Conservation (phyloP, 2,329 filamentous ascomycete genomes). For the Mollisiaceae sp. region DNA sequence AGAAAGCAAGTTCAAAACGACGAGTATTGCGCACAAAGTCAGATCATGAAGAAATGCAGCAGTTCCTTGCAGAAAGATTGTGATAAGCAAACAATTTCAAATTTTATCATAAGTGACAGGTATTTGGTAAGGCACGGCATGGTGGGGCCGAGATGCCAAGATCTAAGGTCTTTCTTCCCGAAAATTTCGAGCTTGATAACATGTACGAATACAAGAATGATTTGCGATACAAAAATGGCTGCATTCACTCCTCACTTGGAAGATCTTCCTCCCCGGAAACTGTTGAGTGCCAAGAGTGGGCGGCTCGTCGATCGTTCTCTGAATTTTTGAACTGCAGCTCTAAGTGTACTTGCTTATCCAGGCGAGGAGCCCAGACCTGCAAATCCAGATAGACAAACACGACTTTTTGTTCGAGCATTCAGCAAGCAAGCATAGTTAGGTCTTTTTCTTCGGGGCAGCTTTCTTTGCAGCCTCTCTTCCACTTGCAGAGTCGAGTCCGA, state of each 20-base stretch:
- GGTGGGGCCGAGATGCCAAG: too few species aligned
- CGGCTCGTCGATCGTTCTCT: background rate
- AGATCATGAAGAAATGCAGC: background rate
- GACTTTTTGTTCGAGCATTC: background rate
- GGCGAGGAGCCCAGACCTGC: background rate
- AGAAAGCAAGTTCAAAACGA: background rate
- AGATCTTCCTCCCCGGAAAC: background rate
- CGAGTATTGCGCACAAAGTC: background rate
- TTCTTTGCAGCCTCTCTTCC: conserved; percentile 27
- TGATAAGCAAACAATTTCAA: background rate
- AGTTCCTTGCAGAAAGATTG: background rate
- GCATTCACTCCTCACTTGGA: too few species aligned
- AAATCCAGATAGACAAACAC: background rate
- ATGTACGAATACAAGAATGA: too few species aligned
- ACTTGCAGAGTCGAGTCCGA: conserved; percentile 52
- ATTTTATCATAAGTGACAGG: background rate
- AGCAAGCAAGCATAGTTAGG: background rate
- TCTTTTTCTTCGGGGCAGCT: conserved; percentile 24
- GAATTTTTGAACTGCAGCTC: background rate
- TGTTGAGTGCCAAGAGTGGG: background rate
- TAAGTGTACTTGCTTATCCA: background rate
- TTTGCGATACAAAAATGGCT: too few species aligned
- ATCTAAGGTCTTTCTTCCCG: too few species aligned
- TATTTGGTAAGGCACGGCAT: background rate
- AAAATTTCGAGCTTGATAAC: too few species aligned